A percentile compares a stretch with the other conserved stretches of the same genome.
Evolutionary conservation across 129 eudicot genomes (phyloP).

Genomic region (Lactuca sativa): DNA sequence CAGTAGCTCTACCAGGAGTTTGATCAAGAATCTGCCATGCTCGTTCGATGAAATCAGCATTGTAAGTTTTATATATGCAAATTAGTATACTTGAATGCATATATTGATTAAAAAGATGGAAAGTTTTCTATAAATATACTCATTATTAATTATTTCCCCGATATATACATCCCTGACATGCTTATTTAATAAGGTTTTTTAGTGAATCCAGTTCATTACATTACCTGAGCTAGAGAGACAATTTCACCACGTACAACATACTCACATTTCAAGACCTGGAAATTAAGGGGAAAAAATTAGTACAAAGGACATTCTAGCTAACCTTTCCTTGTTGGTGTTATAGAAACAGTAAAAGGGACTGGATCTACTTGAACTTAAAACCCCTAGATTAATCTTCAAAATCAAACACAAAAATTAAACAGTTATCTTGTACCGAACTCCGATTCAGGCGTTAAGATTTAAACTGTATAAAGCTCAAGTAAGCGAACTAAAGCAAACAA

Average conservation of each 20-base stretch:
- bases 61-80: constrained; percentile 20
- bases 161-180: neutral
- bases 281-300: constrained; percentile 11
- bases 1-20: constrained; percentile 96
- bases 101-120: neutral
- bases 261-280: constrained; percentile 89
- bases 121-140: neutral
- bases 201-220: constrained; percentile 30
- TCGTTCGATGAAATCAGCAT: constrained; percentile 88
- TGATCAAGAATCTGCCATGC: constrained; percentile 94
- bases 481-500: neutral
- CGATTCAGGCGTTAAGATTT: neutral
- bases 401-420: too few species aligned
- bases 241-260: constrained; percentile 99
- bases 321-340: neutral
- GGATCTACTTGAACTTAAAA: too few species aligned
- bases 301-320: constrained; percentile 1
- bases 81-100: neutral
- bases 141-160: neutral
- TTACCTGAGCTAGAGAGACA: too few species aligned
- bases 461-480: too few species aligned
- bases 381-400: too few species aligned
- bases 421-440: too few species aligned
- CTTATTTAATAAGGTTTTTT: neutral
- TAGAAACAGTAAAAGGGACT: too few species aligned